Conservation (phyloP, 495 filamentous ascomycete genomes). For the Penicillium angulare region DNA sequence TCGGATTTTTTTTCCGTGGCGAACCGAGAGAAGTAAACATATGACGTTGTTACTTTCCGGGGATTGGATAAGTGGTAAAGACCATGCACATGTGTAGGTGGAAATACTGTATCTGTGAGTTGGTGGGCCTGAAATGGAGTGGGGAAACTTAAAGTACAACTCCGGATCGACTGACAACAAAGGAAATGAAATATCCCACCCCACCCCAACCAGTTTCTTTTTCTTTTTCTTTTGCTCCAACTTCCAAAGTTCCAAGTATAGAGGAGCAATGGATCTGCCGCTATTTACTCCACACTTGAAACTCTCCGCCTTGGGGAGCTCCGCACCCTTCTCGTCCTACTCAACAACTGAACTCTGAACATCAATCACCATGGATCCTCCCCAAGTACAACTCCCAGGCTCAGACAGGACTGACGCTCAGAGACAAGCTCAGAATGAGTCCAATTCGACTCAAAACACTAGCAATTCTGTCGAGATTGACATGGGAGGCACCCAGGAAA, state of each 20-base stretch:
- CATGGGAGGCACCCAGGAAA: conserved; percentile 17
- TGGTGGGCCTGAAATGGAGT: no score
- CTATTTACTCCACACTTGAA: not conserved
- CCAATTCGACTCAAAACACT: not conserved
- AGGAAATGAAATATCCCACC: no score
- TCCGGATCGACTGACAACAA: no score
- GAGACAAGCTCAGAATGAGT: not conserved
- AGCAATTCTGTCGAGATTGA: conserved; percentile 21
- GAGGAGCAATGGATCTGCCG: no score
- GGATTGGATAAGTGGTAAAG: no score
- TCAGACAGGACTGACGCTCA: conserved; percentile 2
- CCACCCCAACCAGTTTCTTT: no score
- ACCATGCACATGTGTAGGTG: no score
- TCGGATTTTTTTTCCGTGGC: conserved; percentile 15
- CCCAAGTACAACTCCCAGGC: conserved; percentile 25
- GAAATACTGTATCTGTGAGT: no score
- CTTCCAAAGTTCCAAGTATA: no score
- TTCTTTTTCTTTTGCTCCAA: not conserved
- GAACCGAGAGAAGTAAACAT: conserved; percentile 8
- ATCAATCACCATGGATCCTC: conserved; percentile 19
- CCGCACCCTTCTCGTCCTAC: no score
- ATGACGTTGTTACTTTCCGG: conserved; percentile 9
- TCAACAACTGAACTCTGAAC: not conserved
- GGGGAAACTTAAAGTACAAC: no score
- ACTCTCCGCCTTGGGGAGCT: not conserved